Conservation (phyloP, 2,329 filamentous ascomycete species). For the Paracoccidioides lutzii region DNA sequence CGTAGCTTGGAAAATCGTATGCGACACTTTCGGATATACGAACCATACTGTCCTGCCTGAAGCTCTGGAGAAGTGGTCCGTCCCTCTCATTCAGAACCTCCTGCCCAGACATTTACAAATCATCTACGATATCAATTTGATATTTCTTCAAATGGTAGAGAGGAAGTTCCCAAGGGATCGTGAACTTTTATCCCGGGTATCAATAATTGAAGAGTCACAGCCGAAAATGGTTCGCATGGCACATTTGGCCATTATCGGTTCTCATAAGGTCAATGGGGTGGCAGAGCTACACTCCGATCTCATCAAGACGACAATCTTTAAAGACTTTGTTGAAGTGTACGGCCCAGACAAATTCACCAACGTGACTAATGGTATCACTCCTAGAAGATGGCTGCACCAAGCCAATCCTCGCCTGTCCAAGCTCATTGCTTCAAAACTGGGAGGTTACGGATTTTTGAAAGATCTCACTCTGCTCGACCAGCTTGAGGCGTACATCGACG, state of each 20-base stretch:
- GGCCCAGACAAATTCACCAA: constrained; percentile 97
- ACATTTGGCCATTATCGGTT: constrained; percentile 84
- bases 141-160: constrained; percentile 84
- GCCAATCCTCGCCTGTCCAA: constrained; percentile 87
- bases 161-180: constrained; percentile 79
- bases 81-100: constrained; percentile 80
- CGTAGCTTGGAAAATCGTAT: constrained; percentile 73
- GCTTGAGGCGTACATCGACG: constrained; percentile 69
- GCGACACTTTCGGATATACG: constrained; percentile 79
- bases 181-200: constrained; percentile 75
- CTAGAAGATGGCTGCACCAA: constrained; percentile 91
- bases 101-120: constrained; percentile 91
- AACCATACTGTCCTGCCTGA: constrained; percentile 97
- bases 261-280: constrained; percentile 98
- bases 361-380: constrained; percentile 96
- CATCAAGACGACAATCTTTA: constrained; percentile 99
- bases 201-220: constrained; percentile 92
- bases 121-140: constrained; percentile 95
- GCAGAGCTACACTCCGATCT: constrained; percentile 95
- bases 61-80: constrained; percentile 96
- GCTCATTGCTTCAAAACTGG: constrained; percentile 80
- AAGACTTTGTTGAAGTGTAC: constrained; percentile 91
- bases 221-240: constrained; percentile 99
- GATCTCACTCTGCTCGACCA: constrained; percentile 78
- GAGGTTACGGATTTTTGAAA: constrained; percentile 72